Percentiles rank a stretch among this genome's conserved stretches.
phyloP scores from a whole-genome alignment of 2,329 filamentous ascomycete species.

The Claviceps humidiphila region DNA sequence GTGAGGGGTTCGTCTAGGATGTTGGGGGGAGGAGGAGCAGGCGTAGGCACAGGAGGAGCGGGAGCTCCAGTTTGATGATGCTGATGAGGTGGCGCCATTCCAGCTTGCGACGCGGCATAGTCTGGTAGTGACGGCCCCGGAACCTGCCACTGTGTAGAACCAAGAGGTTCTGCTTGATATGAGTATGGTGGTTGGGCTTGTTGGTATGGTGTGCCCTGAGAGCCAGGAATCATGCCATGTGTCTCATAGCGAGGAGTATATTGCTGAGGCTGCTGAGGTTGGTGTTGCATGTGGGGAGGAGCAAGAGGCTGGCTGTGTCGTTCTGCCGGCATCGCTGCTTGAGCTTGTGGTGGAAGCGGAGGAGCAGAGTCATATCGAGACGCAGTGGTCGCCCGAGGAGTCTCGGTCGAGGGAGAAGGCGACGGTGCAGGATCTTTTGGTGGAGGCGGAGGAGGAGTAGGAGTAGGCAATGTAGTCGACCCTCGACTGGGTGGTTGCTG shows the following conservation, averaged over 20 bases:
- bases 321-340: not conserved
- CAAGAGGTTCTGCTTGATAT: constrained; percentile 3
- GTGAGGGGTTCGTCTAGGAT: constrained; percentile 43
- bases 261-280: constrained; percentile 9
- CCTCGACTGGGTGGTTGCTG: constrained; percentile 20
- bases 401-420: constrained; percentile 8
- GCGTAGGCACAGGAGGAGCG: constrained; percentile 12
- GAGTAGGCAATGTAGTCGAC: constrained; percentile 58
- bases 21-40: constrained; percentile 33
- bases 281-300: constrained; percentile 4
- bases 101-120: constrained; percentile 4
- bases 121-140: constrained; percentile 9
- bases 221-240: not conserved
- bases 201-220: constrained; percentile 2
- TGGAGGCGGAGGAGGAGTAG: constrained; percentile 54
- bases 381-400: constrained; percentile 8
- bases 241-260: not conserved
- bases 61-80: constrained; percentile 6
- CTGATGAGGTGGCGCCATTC: constrained; percentile 2
- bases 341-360: constrained; percentile 26
- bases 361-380: constrained; percentile 36
- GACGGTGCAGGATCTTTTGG: constrained; percentile 20
- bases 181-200: not conserved
- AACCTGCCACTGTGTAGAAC: constrained; percentile 10
- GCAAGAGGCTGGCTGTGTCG: constrained; percentile 7